Evolutionary conservation across 139 green algal genomes (phyloP).

Genomic region (Haematococcus lacustris): DNA sequence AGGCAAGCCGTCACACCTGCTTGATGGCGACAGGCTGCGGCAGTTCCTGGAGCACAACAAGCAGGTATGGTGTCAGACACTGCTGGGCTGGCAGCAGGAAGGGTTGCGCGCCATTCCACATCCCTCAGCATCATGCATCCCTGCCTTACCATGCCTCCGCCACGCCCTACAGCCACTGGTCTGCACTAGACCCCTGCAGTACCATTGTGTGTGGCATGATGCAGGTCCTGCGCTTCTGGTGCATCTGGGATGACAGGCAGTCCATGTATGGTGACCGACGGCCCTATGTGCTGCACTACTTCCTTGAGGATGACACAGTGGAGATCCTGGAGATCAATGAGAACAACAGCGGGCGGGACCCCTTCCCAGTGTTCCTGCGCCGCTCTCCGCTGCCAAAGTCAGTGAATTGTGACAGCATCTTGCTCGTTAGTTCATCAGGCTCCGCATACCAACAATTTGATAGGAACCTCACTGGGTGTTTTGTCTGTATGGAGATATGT

Average conservation of each 20-base stretch:
- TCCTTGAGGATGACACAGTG: constrained; percentile 84
- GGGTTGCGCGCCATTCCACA: too few relatives aligned
- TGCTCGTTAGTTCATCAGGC: too few relatives aligned
- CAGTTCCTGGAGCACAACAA: constrained; percentile 71
- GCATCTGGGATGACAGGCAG: constrained; percentile 79
- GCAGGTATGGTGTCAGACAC: constrained; percentile 13
- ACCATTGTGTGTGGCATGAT: too few relatives aligned
- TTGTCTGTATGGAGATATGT: too few relatives aligned
- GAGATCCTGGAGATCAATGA: constrained; percentile 86
- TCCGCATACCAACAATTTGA: too few relatives aligned
- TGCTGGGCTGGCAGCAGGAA: too few relatives aligned
- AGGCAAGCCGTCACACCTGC: constrained; percentile 60
- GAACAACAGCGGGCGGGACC: constrained; percentile 71
- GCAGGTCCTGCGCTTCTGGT: constrained; percentile 46
- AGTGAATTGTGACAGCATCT: too few relatives aligned
- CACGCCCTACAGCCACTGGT: too few relatives aligned
- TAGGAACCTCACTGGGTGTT: too few relatives aligned
- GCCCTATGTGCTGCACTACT: constrained; percentile 87
- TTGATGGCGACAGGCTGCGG: constrained; percentile 54
- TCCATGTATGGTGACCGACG: constrained; percentile 74
- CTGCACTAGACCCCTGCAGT: too few relatives aligned
- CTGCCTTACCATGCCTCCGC: too few relatives aligned
- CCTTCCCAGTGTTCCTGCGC: constrained; percentile 81
- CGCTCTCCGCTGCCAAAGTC: constrained; percentile 68
- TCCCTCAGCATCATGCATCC: too few relatives aligned